Conservation (phyloP, 139 green algal genomes). For the Raphidocelis subcapitata region DNA sequence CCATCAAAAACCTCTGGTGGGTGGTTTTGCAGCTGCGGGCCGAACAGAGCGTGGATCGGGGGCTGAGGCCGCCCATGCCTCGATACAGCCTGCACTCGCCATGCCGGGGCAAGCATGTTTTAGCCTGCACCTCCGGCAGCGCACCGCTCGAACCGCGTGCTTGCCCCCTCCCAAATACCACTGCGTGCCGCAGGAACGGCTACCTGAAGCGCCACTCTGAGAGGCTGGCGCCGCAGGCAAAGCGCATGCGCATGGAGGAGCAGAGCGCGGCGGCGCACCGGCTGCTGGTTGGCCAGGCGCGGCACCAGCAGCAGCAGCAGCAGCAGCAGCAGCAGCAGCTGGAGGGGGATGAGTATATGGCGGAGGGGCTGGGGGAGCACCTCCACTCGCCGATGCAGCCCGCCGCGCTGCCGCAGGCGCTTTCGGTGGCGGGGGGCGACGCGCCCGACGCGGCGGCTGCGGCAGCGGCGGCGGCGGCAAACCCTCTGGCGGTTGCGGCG, state of each 20-base stretch:
- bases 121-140: background rate
- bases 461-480: no score
- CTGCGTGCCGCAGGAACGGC: conserved; percentile 23
- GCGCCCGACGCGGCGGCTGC: no score
- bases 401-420: no score
- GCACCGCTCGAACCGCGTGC: no score
- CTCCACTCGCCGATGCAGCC: no score
- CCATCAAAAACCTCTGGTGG: conserved; percentile 41
- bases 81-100: background rate
- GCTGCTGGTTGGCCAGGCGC: no score
- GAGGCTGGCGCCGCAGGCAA: background rate
- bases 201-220: conserved; percentile 24
- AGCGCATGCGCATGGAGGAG: conserved; percentile 27
- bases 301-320: no score
- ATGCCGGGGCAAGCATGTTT: background rate
- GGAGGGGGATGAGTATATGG: no score
- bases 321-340: no score
- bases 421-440: no score
- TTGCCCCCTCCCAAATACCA: background rate
- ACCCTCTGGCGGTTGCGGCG: no score
- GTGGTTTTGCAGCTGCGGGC: background rate
- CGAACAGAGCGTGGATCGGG: background rate
- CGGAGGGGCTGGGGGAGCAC: no score
- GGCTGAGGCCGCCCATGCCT: background rate
- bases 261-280: conserved; percentile 21